These are phyloP conservation scores for Pseudogymnoascus sp. DNA, from an alignment of 2,329 filamentous ascomycete genomes.

Conservation along the genomic window DNA sequence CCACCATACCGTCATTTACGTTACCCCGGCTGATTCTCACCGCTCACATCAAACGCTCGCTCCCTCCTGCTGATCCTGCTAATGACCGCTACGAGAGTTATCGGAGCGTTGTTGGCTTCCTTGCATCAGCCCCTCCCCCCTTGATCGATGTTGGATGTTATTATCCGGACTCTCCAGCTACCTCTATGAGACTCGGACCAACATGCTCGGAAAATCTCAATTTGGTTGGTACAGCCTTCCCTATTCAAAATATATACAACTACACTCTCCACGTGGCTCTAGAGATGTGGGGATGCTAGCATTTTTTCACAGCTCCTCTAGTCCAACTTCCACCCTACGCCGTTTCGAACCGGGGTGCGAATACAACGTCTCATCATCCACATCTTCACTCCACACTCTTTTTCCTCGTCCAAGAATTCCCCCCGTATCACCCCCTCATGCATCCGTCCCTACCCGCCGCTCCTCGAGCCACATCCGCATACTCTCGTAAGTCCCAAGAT, in stretches of 20 bases:
- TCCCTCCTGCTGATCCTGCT: conserved; percentile 6
- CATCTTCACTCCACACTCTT: neutral
- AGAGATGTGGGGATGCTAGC: neutral
- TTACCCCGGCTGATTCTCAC: conserved; percentile 3
- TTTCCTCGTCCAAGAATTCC: neutral
- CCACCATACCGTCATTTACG: neutral
- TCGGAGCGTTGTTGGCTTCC: neutral
- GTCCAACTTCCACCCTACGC: neutral
- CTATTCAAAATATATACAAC: conserved; percentile 2
- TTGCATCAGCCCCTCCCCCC: neutral
- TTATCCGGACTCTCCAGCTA: neutral
- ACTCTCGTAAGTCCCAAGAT: conserved; percentile 79
- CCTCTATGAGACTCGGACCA: neutral
- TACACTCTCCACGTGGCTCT: neutral
- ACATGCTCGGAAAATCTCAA: neutral
- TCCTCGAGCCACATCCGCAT: conserved; percentile 55
- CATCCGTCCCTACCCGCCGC: neutral
- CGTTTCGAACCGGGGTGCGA: neutral
- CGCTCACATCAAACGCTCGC: conserved; percentile 8
- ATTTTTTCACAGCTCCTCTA: neutral
- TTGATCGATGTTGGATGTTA: neutral
- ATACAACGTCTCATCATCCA: conserved; percentile 4
- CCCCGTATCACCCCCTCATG: neutral
- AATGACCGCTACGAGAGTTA: neutral
- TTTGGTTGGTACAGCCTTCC: neutral